phyloP scores from a whole-genome alignment of 768 basidiomycete species.

The Tylopilus vinaceipallidus region DNA sequence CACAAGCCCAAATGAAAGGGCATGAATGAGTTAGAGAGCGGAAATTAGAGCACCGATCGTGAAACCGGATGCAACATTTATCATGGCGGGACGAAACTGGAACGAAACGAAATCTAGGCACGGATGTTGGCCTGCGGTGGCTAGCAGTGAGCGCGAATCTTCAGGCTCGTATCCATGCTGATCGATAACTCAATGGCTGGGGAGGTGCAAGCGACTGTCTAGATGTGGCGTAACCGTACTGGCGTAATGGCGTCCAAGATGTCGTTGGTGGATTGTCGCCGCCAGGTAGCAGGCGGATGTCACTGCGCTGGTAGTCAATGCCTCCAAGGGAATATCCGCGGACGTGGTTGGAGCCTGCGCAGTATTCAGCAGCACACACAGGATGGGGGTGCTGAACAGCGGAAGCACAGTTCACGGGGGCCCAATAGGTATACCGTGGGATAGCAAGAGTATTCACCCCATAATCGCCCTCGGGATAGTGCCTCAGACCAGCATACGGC shows the following conservation, averaged over 20 bases:
- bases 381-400: constrained; percentile 56
- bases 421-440: constrained; percentile 25
- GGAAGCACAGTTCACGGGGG: constrained; percentile 30
- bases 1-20: constrained; percentile 35
- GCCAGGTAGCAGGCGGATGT: constrained; percentile 44
- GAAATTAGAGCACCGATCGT: constrained; percentile 37
- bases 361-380: constrained; percentile 51
- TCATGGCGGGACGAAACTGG: constrained; percentile 22
- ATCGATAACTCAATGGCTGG: constrained; percentile 43
- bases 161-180: constrained; percentile 52
- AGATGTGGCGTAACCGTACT: constrained; percentile 41
- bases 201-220: constrained; percentile 43
- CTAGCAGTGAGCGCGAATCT: constrained; percentile 5
- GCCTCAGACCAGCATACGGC: constrained; percentile 24
- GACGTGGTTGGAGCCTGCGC: constrained; percentile 45
- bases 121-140: constrained; percentile 8
- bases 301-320: constrained; percentile 52
- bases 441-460: constrained; percentile 7
- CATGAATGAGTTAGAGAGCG: constrained; percentile 39
- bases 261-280: constrained; percentile 36
- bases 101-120: constrained; percentile 29
- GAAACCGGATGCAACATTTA: constrained; percentile 32
- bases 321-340: constrained; percentile 61
- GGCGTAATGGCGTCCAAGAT: constrained; percentile 44
- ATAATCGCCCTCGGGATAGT: constrained; percentile 15